A percentile compares a stretch with the other conserved stretches of the same genome.
Evolutionary conservation across 2,329 filamentous ascomycete species (phyloP).

Genomic region (Mycosphaerella sp.): DNA sequence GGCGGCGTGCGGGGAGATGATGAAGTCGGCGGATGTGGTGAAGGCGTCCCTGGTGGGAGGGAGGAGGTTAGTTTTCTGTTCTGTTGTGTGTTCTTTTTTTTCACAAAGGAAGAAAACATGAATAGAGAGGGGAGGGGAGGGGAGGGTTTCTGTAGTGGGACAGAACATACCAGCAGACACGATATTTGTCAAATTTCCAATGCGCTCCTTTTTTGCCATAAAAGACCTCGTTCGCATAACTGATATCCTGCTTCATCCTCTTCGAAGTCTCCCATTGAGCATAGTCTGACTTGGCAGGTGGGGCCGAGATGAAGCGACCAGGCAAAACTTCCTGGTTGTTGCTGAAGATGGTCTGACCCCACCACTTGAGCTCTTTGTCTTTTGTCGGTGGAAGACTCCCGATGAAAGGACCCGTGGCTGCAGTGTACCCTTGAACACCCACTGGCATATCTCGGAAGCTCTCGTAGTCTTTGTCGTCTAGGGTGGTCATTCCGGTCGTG

Average conservation of each 20-base stretch:
- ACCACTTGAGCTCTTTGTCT: constrained; percentile 50
- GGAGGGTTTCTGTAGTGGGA: too few species aligned
- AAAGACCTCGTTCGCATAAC: constrained; percentile 52
- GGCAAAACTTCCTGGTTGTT: constrained; percentile 51
- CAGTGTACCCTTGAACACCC: constrained; percentile 43
- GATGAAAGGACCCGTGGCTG: constrained; percentile 43
- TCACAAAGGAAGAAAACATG: not conserved
- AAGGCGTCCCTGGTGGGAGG: constrained; percentile 55
- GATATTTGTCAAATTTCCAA: constrained; percentile 57
- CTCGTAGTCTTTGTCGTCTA: constrained; percentile 34
- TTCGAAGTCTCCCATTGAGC: constrained; percentile 57
- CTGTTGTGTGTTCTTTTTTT: too few species aligned
- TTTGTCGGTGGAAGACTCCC: constrained; percentile 53
- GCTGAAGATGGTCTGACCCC: constrained; percentile 55
- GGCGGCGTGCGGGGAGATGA: constrained; percentile 43
- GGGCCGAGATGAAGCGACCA: constrained; percentile 51
- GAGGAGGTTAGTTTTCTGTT: not conserved
- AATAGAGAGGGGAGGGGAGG: too few species aligned
- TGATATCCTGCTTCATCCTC: constrained; percentile 53
- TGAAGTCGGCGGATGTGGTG: constrained; percentile 51
- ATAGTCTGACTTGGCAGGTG: constrained; percentile 53
- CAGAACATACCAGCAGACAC: constrained; percentile 56
- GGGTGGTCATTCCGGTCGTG: constrained; percentile 44
- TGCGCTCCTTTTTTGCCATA: constrained; percentile 52
- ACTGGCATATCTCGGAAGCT: constrained; percentile 41